Percentiles rank a stretch among this genome's conserved stretches.
phyloP scores from a whole-genome alignment of 257 asterid species.

The Fraxinus excelsior region DNA sequence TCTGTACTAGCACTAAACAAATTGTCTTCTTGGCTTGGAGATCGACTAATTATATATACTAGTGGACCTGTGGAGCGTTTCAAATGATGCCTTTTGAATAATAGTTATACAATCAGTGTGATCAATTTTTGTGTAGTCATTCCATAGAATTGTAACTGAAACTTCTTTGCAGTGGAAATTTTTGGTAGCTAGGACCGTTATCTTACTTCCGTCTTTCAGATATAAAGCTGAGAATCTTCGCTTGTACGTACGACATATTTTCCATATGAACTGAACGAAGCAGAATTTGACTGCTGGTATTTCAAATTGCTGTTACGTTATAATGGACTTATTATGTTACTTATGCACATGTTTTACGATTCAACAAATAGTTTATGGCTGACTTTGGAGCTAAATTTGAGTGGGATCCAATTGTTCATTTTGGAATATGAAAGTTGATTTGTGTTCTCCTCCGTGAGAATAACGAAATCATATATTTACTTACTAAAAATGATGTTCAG shows the following conservation, averaged over 20 bases:
- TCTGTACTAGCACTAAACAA: conserved; percentile 33
- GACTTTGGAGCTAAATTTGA: too few species aligned
- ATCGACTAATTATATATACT: conserved; percentile 21
- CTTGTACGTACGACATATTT: conserved; percentile 79
- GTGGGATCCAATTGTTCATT: too few species aligned
- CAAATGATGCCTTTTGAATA: conserved; percentile 65
- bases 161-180: conserved; percentile 84
- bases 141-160: conserved; percentile 82
- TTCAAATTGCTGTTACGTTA: conserved; percentile 61
- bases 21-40: conserved; percentile 46
- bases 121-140: conserved; percentile 52
- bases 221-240: conserved; percentile 77
- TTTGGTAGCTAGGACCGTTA: conserved; percentile 55
- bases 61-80: conserved; percentile 44
- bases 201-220: conserved; percentile 48
- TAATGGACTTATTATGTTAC: not conserved
- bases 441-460: too few species aligned
- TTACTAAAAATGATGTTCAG: too few species aligned
- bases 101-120: conserved; percentile 65
- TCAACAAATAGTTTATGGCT: too few species aligned
- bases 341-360: not conserved
- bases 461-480: too few species aligned
- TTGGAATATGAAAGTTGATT: too few species aligned
- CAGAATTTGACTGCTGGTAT: conserved; percentile 89
- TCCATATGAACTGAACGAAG: conserved; percentile 73